phyloP scores from a whole-genome alignment of 768 basidiomycete genomes.

The Phylloporus scabripes region DNA sequence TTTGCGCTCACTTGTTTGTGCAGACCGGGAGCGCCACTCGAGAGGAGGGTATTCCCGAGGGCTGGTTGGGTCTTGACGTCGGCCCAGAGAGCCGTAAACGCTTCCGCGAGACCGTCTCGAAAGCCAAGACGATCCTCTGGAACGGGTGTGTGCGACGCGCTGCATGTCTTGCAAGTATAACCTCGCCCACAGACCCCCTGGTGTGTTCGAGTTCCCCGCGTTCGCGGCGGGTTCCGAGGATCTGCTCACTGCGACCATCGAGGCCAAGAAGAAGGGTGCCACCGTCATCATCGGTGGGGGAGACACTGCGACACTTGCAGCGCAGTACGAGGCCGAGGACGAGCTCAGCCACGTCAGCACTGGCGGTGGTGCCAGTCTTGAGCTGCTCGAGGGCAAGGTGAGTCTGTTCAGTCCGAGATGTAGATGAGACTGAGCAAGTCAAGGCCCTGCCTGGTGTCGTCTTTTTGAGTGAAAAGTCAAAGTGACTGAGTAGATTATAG shows the following conservation, averaged over 20 bases:
- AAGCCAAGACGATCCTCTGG: slow-evolving; percentile 96
- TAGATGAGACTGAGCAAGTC: slow-evolving; percentile 13
- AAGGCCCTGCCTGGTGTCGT: slow-evolving; percentile 88
- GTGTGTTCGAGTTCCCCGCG: slow-evolving; percentile 94
- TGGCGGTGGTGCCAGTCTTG: slow-evolving; percentile 89
- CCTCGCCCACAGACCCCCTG: slow-evolving; percentile 68
- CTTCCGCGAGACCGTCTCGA: slow-evolving; percentile 73
- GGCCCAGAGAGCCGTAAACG: slow-evolving; percentile 79
- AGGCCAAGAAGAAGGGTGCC: slow-evolving; percentile 80
- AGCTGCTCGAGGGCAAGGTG: slow-evolving; percentile 97
- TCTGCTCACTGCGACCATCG: slow-evolving; percentile 79
- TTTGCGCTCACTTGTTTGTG: slow-evolving; percentile 36
- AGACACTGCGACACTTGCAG: slow-evolving; percentile 93
- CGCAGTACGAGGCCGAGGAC: slow-evolving; percentile 78
- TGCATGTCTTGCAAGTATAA: neutral
- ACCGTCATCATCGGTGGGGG: slow-evolving; percentile 96
- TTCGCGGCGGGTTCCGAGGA: slow-evolving; percentile 83
- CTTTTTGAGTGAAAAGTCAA: slow-evolving; percentile 74
- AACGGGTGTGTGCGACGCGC: slow-evolving; percentile 58
- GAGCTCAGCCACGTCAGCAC: slow-evolving; percentile 96
- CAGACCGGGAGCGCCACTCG: slow-evolving; percentile 77
- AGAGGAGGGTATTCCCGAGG: slow-evolving; percentile 80
- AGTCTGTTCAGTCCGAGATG: slow-evolving; percentile 9
- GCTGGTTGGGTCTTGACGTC: slow-evolving; percentile 93
- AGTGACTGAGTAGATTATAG: slow-evolving; percentile 5